Evolutionary conservation across 2,329 filamentous ascomycete genomes (phyloP).

Genomic region (Plenodomus lindquistii): DNA sequence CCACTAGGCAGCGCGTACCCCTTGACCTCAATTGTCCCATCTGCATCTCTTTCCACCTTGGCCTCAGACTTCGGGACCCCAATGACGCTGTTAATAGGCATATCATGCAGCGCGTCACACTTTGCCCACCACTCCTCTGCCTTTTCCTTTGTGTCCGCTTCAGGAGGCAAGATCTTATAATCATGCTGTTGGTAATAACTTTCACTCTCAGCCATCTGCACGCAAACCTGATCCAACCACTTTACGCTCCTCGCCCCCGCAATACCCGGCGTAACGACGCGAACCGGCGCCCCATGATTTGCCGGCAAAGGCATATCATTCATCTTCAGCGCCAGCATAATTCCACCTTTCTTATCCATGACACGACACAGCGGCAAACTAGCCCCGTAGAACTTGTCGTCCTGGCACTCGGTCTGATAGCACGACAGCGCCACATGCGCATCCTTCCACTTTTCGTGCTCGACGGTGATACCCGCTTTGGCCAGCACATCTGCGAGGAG

Average conservation of each 20-base stretch:
- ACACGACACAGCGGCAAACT: constrained; percentile 50
- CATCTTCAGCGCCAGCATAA: constrained; percentile 47
- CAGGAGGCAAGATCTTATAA: constrained; percentile 62
- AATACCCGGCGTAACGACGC: constrained; percentile 57
- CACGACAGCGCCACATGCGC: constrained; percentile 62
- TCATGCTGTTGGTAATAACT: constrained; percentile 63
- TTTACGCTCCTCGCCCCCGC: constrained; percentile 60
- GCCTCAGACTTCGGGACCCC: constrained; percentile 52
- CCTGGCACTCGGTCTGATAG: constrained; percentile 56
- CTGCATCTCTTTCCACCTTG: constrained; percentile 45
- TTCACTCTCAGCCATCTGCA: constrained; percentile 54
- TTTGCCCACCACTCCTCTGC: constrained; percentile 58
- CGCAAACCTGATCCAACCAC: constrained; percentile 59
- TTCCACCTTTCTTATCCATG: constrained; percentile 20
- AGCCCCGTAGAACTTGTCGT: constrained; percentile 63
- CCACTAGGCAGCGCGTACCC: constrained; percentile 62
- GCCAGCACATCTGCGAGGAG: constrained; percentile 57
- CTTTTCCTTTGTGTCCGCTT: constrained; percentile 52
- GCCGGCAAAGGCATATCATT: constrained; percentile 53
- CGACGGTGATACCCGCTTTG: constrained; percentile 48
- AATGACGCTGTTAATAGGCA: constrained; percentile 61
- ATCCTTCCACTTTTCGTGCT: constrained; percentile 29
- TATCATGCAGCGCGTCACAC: constrained; percentile 57
- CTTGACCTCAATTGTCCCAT: constrained; percentile 53
- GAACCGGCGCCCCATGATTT: constrained; percentile 58